Conservation (phyloP, 73 alveolate species). For the Paramecium sexaurelia region DNA sequence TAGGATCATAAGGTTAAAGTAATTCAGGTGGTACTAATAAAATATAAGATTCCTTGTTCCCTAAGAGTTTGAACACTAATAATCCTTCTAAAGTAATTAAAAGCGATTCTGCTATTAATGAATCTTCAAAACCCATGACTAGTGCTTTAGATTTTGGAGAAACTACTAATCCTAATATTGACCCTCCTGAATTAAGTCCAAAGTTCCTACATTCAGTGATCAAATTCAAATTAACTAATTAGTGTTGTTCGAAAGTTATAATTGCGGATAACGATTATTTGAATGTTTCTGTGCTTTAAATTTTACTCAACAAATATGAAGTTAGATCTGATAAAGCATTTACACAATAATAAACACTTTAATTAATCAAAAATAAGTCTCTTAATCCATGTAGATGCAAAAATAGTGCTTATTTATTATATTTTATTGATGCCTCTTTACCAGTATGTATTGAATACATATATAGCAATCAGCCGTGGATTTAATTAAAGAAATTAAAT, state of each 20-base stretch:
- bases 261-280: slow-evolving; percentile 49
- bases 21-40: slow-evolving; percentile 40
- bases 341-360: not conserved
- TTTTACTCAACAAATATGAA: slow-evolving; percentile 8
- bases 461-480: slow-evolving; percentile 13
- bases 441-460: not conserved
- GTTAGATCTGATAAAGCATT: slow-evolving; percentile 34
- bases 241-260: slow-evolving; percentile 44
- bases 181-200: slow-evolving; percentile 21
- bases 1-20: not conserved
- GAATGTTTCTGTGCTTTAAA: not conserved
- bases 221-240: slow-evolving; percentile 35
- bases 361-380: not conserved
- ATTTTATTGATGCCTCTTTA: not conserved
- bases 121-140: slow-evolving; percentile 29
- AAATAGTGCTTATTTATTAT: not conserved
- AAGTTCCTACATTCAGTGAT: slow-evolving; percentile 12
- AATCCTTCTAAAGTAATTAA: not conserved
- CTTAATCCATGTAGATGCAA: slow-evolving; percentile 39
- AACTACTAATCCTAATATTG: slow-evolving; percentile 14
- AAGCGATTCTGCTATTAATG: not conserved
- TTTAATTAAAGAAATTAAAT: not conserved
- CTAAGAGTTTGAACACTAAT: not conserved
- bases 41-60: slow-evolving; percentile 6
- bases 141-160: slow-evolving; percentile 50